phyloP scores from a whole-genome alignment of 1,284 basidiomycete genomes.

The Boletus hoseneyae region DNA sequence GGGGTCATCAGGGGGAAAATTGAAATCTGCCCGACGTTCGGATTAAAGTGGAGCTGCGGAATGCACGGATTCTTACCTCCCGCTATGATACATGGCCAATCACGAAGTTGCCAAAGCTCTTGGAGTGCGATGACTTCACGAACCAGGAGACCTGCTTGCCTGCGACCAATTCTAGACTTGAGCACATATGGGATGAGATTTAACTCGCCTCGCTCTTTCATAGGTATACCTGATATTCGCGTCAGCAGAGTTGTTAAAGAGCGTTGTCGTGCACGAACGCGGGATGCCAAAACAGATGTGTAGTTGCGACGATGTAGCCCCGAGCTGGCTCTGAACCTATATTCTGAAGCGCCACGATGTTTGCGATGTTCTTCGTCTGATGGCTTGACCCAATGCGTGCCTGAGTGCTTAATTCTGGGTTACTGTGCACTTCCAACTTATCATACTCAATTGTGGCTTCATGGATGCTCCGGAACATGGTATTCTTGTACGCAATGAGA shows the following conservation, averaged over 20 bases:
- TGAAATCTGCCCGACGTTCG: conserved; percentile 70
- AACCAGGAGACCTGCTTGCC: conserved; percentile 68
- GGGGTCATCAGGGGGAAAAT: conserved; percentile 84
- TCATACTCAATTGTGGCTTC: conserved; percentile 63
- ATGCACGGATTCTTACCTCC: conserved; percentile 58
- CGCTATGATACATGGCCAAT: conserved; percentile 80
- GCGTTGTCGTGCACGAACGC: conserved; percentile 44
- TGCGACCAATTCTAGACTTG: conserved; percentile 27
- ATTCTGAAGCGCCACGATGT: conserved; percentile 64
- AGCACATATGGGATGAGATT: background rate
- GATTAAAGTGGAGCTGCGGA: conserved; percentile 2
- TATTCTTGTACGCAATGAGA: conserved; percentile 67
- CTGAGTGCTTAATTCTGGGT: conserved; percentile 32
- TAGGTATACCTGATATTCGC: conserved; percentile 70
- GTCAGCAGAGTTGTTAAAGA: conserved; percentile 5
- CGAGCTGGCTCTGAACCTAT: conserved; percentile 31
- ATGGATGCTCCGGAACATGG: conserved; percentile 46
- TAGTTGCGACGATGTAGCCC: conserved; percentile 77
- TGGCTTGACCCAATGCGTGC: conserved; percentile 60
- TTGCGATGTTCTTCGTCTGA: conserved; percentile 80
- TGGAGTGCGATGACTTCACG: conserved; percentile 65
- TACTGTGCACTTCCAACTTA: conserved; percentile 47
- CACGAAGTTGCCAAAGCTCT: conserved; percentile 39
- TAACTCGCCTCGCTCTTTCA: conserved; percentile 71
- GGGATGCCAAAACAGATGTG: conserved; percentile 94